These are phyloP conservation scores for Sarocladium kiliense DNA, from an alignment of 2,329 filamentous ascomycete species.

Conservation along the genomic window DNA sequence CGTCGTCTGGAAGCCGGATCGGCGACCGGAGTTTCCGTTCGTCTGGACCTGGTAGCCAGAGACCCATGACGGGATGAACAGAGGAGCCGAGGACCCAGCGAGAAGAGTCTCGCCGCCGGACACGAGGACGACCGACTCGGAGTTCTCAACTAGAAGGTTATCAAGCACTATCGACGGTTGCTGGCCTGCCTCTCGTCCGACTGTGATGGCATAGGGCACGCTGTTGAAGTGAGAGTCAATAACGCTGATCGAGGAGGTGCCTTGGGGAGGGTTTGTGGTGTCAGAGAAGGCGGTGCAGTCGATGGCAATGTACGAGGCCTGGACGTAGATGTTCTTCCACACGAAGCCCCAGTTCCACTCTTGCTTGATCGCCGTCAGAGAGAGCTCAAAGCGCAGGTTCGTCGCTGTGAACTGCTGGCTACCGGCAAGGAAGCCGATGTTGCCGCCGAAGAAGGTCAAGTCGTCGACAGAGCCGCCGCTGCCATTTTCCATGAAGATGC, in stretches of 20 bases:
- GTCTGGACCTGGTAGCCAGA: conserved; percentile 5
- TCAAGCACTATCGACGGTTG: conserved; percentile 16
- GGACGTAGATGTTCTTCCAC: conserved; percentile 61
- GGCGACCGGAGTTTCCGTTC: too few species aligned
- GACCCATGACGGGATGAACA: conserved; percentile 10
- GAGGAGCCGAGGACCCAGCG: conserved; percentile 9
- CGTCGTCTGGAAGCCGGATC: not conserved
- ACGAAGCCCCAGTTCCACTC: conserved; percentile 74
- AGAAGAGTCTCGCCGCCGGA: conserved; percentile 14
- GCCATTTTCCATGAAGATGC: conserved; percentile 26
- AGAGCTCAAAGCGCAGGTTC: conserved; percentile 61
- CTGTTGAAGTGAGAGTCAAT: conserved; percentile 11
- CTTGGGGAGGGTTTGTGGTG: conserved; percentile 10
- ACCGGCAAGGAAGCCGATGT: conserved; percentile 25
- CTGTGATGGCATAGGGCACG: conserved; percentile 14
- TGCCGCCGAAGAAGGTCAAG: conserved; percentile 55
- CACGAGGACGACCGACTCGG: conserved; percentile 12
- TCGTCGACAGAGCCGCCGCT: conserved; percentile 45
- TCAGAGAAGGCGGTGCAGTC: conserved; percentile 11
- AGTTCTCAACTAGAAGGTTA: conserved; percentile 14
- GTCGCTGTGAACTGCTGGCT: conserved; percentile 54
- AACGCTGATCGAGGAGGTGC: not conserved
- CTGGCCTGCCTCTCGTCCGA: not conserved
- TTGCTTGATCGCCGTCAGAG: conserved; percentile 60
- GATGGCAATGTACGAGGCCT: conserved; percentile 53